Base-by-base conservation (phyloP, 805 yeast species). In the Ogataea trehalophila region DNA sequence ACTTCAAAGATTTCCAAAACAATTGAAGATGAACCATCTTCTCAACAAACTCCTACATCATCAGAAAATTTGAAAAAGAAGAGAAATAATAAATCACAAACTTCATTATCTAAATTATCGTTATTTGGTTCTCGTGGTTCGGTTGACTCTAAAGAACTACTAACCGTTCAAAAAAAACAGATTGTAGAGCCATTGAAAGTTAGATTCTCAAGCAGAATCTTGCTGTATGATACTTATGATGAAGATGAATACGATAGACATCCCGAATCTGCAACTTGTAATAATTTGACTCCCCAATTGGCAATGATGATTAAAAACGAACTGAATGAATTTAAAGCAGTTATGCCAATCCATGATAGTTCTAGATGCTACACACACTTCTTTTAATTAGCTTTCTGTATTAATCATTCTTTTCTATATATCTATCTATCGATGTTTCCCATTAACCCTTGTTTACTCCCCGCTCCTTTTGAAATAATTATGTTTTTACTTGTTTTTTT, bases 191-290 rank as follows among this genome's bases (percentile, higher is more conserved):
- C 41, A n/a, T 53, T 51, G 5, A 47, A 41, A 49, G 70, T 59
- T 61, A 68, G 79, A 42, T 92, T 92, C 67, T 85, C 95, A 5
- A 83, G 95, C 1, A 74, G 89, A 56, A 87, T 94, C 47, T 77
- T 87, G 7, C 76, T 94, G 39, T 92, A 83, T 66, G 95, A 89
- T 50, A 92, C 97, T 0, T 89, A 85, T 65, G 77, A 83, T 49
- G 82, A 83, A 35, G 82, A 78, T 17, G 97, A 87, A 54, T 92
- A 92, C 65, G 97, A 92, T 65, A 80, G 99, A 58, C 89, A 83
- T 54, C 97, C 97, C 0, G 97, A 90, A 52, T 73, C 83, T 29
- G 95, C 96, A 3, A 90, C 97, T 2, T 92, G 97, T 68, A 89
- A 91, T 66, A 89, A 85, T 61, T 73, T 90, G 63, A 90, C 96